Evolutionary conservation across 2,329 filamentous ascomycete genomes (phyloP), one percentile per base, ranked within the genome.

Genomic region (Aureobasidium namibiae): DNA sequence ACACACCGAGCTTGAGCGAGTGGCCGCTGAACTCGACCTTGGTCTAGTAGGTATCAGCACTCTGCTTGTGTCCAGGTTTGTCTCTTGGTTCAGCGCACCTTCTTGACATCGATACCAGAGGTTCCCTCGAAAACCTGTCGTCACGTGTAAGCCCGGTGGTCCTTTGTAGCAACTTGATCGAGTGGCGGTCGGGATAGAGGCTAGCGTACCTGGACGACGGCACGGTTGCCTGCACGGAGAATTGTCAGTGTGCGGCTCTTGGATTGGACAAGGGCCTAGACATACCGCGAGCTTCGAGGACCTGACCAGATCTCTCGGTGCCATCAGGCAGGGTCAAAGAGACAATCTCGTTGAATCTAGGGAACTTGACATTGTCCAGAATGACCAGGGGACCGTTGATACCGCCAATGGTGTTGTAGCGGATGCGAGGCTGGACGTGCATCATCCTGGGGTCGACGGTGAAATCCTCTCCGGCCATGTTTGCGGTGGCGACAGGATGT

Each of bases 311-410:
- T 71, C 94, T 84, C 77, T 92, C 86, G 50, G 90, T 88, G 74
- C 94, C 94, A 87, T 99, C 94, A 66, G 94, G 90, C 64, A 99
- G 85, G 38, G 92, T 97, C 75, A 99, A 78, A 63, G 88, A 91
- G 66, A 99, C 94, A 74, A 99, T 99, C 78, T 99, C 94, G 77
- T 96, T 97, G 82, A 89, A 99, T 73, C 86, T 83, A 64, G 94
- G 94, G 75, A 91, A 95, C 87, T 99, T 99, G 81, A 99, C 92
- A 83, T 95, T 95, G 74, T 97, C 94, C 67, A 99, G 84, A 72
- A 99, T 92, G 72, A 99, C 94, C 76, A 99, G 84, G 69, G 94
- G 94, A 61, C 94, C 94, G 79, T 99, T 99, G 77, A 99, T 87
- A 80, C 92, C 92, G 72, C 91, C 90, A 73, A 99, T 91, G 68